Evolutionary conservation across 257 asterid genomes (phyloP).

Genomic region (Avicennia marina): DNA sequence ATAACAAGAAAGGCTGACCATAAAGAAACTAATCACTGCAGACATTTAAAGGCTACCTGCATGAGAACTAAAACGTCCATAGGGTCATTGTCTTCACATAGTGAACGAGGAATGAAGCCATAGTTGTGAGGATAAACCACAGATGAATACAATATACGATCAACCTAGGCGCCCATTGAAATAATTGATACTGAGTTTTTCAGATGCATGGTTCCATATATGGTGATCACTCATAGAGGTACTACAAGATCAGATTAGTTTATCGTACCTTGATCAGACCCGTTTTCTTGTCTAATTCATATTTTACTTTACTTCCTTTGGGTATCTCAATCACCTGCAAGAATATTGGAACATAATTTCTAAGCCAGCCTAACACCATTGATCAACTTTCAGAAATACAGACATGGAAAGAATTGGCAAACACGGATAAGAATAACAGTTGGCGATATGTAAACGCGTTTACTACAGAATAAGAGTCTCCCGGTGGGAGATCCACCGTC

Average conservation of each 20-base stretch:
- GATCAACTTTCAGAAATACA: neutral
- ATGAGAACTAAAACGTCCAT: slow-evolving; percentile 57
- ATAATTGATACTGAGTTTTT: neutral
- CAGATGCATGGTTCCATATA: neutral
- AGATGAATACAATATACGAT: slow-evolving; percentile 56
- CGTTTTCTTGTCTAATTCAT: slow-evolving; percentile 60
- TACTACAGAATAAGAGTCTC: neutral
- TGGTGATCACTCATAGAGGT: too few relatives aligned
- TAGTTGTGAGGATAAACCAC: slow-evolving; percentile 65
- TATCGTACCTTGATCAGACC: slow-evolving; percentile 53
- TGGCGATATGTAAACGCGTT: neutral
- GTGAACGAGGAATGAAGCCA: slow-evolving; percentile 59
- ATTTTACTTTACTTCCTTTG: slow-evolving; percentile 60
- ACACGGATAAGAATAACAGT: too few relatives aligned
- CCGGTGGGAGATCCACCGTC: too few relatives aligned
- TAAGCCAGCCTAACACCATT: neutral
- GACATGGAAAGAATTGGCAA: neutral
- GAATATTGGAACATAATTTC: slow-evolving; percentile 4
- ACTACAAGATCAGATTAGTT: neutral
- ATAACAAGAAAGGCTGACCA: too few relatives aligned
- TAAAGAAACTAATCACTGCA: neutral
- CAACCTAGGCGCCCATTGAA: slow-evolving; percentile 37
- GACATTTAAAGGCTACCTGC: slow-evolving; percentile 36
- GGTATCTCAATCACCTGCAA: slow-evolving; percentile 54
- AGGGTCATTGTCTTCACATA: slow-evolving; percentile 67